A percentile compares a stretch with the other conserved stretches of the same genome.
These are phyloP conservation scores for Sparassis latifolia DNA, from an alignment of 1,284 basidiomycete species.

Conservation along the genomic window DNA sequence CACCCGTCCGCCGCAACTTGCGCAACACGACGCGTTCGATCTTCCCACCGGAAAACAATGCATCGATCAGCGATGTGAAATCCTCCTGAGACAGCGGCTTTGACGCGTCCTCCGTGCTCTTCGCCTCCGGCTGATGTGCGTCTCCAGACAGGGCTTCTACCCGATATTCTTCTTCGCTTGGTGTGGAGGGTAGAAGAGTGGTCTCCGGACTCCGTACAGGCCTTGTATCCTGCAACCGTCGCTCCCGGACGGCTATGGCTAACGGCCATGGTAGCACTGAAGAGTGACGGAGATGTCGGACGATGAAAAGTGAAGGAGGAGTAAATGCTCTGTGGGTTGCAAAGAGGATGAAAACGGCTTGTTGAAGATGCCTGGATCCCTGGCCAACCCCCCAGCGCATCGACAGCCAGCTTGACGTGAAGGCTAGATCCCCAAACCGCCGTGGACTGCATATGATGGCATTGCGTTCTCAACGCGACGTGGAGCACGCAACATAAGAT, in stretches of 20 bases:
- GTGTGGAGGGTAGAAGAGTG: not conserved
- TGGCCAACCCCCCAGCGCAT: constrained; percentile 61
- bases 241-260: constrained; percentile 9
- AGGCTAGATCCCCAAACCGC: constrained; percentile 28
- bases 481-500: not conserved
- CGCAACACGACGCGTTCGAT: not conserved
- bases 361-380: constrained; percentile 47
- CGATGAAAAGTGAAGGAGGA: constrained; percentile 11
- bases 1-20: not conserved
- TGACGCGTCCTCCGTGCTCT: not conserved
- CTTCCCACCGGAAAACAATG: constrained; percentile 5
- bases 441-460: constrained; percentile 11
- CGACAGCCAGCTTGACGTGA: constrained; percentile 47
- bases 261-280: constrained; percentile 13
- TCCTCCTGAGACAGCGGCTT: not conserved
- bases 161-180: not conserved
- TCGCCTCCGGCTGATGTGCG: not conserved
- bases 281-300: constrained; percentile 14
- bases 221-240: not conserved
- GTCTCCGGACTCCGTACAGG: not conserved
- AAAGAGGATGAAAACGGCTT: constrained; percentile 24
- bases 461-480: constrained; percentile 1
- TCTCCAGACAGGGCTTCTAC: not conserved
- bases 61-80: constrained; percentile 8
- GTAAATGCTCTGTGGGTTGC: constrained; percentile 9